phyloP scores from a whole-genome alignment of 345 rosid genomes.

The Acer saccharum region DNA sequence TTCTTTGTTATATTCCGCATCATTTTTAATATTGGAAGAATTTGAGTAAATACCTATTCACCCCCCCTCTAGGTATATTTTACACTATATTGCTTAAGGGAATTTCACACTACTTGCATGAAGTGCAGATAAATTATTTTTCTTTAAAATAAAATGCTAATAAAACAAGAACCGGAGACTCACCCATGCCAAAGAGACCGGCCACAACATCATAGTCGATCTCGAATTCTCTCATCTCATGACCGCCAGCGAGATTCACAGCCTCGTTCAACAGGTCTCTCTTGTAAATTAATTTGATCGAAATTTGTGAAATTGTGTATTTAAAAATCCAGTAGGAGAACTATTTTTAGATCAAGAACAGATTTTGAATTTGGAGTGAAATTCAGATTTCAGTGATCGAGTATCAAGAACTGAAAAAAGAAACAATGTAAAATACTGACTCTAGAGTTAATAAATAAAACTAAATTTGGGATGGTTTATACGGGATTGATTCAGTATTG shows the following conservation, averaged over 20 bases:
- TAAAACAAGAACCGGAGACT: slow-evolving; percentile 59
- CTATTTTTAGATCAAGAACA: not conserved
- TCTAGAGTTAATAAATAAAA: not conserved
- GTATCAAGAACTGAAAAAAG: too few species aligned
- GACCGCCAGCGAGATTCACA: slow-evolving; percentile 72
- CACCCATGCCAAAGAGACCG: slow-evolving; percentile 55
- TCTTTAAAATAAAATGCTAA: too few species aligned
- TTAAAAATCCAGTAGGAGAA: not conserved
- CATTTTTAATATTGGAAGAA: too few species aligned
- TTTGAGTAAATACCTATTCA: too few species aligned
- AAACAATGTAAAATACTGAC: not conserved
- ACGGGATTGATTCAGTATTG: not conserved
- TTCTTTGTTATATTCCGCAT: too few species aligned
- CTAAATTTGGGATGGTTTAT: not conserved
- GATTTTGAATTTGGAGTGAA: not conserved
- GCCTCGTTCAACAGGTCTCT: slow-evolving; percentile 89
- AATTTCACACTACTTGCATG: too few species aligned
- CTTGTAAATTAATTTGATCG: not conserved
- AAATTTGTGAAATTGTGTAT: not conserved
- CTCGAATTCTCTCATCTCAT: slow-evolving; percentile 81
- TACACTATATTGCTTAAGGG: too few species aligned
- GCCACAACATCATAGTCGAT: slow-evolving; percentile 80
- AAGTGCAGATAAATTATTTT: too few species aligned
- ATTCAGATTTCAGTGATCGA: not conserved
- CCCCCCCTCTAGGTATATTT: too few species aligned